Conservation (phyloP, 179 eudicot species). For the Patellifolia procumbens region DNA sequence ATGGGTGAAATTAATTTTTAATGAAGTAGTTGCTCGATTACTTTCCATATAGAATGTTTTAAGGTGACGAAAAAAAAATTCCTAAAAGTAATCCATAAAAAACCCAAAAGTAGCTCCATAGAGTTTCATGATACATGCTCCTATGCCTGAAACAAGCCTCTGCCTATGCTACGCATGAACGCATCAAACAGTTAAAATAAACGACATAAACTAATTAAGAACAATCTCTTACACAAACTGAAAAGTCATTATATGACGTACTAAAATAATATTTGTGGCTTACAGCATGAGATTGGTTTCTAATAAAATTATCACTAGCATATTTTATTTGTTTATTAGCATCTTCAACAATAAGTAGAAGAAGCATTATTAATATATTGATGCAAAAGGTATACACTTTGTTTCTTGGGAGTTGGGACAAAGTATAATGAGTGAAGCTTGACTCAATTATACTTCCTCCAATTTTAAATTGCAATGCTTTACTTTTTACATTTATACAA, state of each 20-base stretch:
- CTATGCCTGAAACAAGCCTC: conserved; percentile 5
- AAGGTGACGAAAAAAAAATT: not conserved
- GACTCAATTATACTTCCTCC: no score
- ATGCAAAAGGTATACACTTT: not conserved
- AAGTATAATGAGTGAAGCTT: no score
- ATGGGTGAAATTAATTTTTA: no score
- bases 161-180: no score
- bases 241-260: conserved; percentile 3
- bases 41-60: not conserved
- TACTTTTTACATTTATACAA: no score
- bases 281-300: not conserved
- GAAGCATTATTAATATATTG: not conserved
- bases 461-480: no score
- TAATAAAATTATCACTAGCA: not conserved
- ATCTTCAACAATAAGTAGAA: no score
- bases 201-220: not conserved
- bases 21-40: no score
- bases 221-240: not conserved
- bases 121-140: conserved; percentile 11
- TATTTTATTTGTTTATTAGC: no score
- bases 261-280: not conserved
- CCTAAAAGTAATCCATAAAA: not conserved
- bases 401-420: not conserved
- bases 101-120: not conserved
- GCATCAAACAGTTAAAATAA: not conserved